phyloP scores from a whole-genome alignment of 257 asterid species.

The Linderniella brevidens region DNA sequence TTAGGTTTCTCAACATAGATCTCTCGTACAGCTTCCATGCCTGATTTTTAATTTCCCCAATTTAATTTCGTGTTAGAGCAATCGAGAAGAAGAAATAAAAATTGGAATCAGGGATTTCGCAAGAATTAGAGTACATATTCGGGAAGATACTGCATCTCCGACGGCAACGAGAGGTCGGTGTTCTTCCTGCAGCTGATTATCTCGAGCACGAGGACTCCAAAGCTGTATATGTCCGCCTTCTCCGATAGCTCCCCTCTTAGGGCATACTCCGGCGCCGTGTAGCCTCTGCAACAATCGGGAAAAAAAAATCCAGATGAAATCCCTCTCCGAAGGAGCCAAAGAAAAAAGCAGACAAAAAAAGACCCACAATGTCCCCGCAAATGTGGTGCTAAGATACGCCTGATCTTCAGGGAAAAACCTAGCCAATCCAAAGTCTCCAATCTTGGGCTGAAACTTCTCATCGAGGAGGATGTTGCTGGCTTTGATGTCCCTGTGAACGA shows the following conservation, averaged over 20 bases:
- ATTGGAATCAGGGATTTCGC: neutral
- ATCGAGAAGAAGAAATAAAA: neutral
- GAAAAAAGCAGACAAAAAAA: neutral
- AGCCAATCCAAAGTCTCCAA: conserved; percentile 77
- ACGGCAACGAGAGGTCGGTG: conserved; percentile 34
- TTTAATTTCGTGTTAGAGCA: too few species aligned
- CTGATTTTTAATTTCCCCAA: conserved; percentile 12
- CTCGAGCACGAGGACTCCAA: conserved; percentile 40
- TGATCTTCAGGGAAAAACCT: conserved; percentile 87
- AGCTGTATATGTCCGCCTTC: conserved; percentile 49
- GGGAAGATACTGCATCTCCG: conserved; percentile 45
- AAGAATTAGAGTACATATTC: conserved; percentile 25
- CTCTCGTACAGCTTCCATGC: conserved; percentile 67
- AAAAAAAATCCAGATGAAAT: neutral
- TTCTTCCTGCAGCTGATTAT: conserved; percentile 39
- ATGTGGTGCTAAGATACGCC: conserved; percentile 72
- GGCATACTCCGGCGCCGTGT: conserved; percentile 52
- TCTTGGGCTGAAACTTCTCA: conserved; percentile 56
- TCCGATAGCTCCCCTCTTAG: conserved; percentile 46
- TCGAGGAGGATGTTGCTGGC: conserved; percentile 80
- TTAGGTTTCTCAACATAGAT: conserved; percentile 34
- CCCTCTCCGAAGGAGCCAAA: too few species aligned
- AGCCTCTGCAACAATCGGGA: conserved; percentile 25
- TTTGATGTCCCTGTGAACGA: conserved; percentile 73
- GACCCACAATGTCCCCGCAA: conserved; percentile 81